Evolutionary conservation across 495 filamentous ascomycete genomes (phyloP).

Genomic region (Tuber microsphaerosporum): DNA sequence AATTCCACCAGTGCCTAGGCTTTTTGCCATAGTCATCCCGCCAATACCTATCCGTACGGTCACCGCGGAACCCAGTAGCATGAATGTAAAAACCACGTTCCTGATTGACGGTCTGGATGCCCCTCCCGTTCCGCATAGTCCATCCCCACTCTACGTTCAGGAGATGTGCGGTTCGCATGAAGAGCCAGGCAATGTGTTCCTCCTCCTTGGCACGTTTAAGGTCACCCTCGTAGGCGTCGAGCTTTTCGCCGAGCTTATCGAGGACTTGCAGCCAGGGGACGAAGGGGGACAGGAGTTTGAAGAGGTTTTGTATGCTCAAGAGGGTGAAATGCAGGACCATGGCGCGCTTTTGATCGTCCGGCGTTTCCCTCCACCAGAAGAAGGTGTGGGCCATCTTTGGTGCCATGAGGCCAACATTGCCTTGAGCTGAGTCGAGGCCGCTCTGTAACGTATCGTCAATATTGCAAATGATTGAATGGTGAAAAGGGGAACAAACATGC

Average conservation of each 20-base stretch:
- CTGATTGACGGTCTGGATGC: background rate
- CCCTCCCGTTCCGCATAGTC: background rate
- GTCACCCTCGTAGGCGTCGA: constrained; percentile 11
- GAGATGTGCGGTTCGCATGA: constrained; percentile 20
- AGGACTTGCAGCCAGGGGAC: constrained; percentile 25
- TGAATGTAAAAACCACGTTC: constrained; percentile 27
- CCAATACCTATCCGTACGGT: constrained; percentile 18
- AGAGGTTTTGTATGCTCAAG: constrained; percentile 17
- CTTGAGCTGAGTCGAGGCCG: constrained; percentile 26
- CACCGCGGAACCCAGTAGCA: constrained; percentile 19
- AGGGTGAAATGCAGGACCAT: constrained; percentile 27
- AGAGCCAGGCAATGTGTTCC: constrained; percentile 31
- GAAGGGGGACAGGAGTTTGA: constrained; percentile 23
- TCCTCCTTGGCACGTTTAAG: constrained; percentile 18
- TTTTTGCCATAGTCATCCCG: background rate
- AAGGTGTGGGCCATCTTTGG: constrained; percentile 34
- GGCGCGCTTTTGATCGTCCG: constrained; percentile 15
- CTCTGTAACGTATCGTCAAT: constrained; percentile 9
- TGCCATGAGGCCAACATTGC: constrained; percentile 34
- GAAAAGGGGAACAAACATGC: constrained; percentile 19
- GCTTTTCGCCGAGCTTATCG: constrained; percentile 18
- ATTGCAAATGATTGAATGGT: background rate
- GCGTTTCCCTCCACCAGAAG: constrained; percentile 27
- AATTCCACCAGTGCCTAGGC: constrained; percentile 22
- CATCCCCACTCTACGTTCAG: background rate